phyloP scores from a whole-genome alignment of 768 basidiomycete species.

The Ephemerocybe angulata region DNA sequence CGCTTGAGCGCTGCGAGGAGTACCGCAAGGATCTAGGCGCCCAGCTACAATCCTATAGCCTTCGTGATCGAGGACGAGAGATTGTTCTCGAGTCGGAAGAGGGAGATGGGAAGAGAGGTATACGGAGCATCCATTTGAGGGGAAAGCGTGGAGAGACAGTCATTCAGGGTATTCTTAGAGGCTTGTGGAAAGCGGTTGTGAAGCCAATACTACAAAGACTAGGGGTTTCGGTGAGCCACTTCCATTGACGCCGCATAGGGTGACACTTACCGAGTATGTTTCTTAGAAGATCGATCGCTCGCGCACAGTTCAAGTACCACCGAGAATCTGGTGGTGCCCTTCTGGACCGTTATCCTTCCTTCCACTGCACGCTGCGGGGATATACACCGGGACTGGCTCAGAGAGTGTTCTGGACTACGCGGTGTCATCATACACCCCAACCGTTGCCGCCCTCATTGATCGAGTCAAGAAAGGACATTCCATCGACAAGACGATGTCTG shows the following conservation, averaged over 20 bases:
- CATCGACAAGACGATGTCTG: not conserved
- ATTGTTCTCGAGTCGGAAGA: constrained; percentile 12
- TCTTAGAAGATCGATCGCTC: not conserved
- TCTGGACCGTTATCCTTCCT: constrained; percentile 3
- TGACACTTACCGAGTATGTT: not conserved
- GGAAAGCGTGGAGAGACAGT: not conserved
- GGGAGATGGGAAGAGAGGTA: not conserved
- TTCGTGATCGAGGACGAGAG: constrained; percentile 1
- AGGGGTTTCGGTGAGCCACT: constrained; percentile 3
- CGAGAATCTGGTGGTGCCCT: constrained; percentile 7
- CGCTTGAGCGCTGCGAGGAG: not conserved
- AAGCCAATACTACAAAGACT: constrained; percentile 9
- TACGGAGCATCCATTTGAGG: not conserved
- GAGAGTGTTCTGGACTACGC: not conserved
- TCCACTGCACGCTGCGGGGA: constrained; percentile 4
- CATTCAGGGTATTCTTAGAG: not conserved
- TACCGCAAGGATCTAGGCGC: not conserved
- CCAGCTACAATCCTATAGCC: not conserved
- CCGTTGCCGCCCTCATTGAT: not conserved
- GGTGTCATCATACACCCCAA: constrained; percentile 7
- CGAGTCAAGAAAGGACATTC: not conserved
- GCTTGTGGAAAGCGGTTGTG: not conserved
- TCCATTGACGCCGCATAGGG: not conserved
- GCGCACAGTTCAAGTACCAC: too few relatives aligned
- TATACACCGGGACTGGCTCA: not conserved